Percentiles rank a stretch among this genome's conserved stretches.
These are phyloP conservation scores for Aphanomyces invadans DNA, from an alignment of 352 stramenopile species.

Conservation along the genomic window DNA sequence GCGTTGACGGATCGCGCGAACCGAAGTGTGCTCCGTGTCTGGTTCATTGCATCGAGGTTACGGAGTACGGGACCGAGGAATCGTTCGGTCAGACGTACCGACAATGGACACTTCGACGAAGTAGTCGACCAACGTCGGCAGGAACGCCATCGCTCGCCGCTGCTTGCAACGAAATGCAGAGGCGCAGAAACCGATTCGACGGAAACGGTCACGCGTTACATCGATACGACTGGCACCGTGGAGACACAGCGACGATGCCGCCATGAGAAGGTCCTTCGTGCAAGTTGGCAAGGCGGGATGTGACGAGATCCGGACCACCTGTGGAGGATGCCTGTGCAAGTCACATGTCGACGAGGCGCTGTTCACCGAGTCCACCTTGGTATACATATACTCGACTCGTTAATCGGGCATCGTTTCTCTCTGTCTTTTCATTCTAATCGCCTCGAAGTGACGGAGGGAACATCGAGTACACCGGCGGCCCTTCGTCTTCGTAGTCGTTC, in stretches of 20 bases:
- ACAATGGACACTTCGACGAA: slow-evolving; percentile 50
- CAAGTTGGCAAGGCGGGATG: no score
- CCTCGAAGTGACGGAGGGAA: slow-evolving; percentile 21
- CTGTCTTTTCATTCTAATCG: slow-evolving; percentile 11
- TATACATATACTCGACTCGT: slow-evolving; percentile 4
- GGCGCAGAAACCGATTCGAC: not conserved
- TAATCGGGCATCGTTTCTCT: not conserved
- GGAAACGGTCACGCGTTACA: not conserved
- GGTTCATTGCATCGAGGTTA: not conserved
- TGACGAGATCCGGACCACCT: no score
- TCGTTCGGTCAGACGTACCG: not conserved
- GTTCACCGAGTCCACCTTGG: not conserved
- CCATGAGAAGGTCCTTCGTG: no score
- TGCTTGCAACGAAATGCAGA: not conserved
- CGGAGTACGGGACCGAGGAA: not conserved
- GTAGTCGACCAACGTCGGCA: slow-evolving; percentile 50
- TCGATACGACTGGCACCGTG: no score
- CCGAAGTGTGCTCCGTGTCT: not conserved
- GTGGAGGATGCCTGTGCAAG: no score
- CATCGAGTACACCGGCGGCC: slow-evolving; percentile 4
- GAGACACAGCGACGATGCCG: no score
- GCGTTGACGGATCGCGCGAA: slow-evolving; percentile 36
- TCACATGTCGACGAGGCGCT: not conserved
- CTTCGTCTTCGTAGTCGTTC: slow-evolving; percentile 80
- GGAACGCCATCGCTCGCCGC: not conserved